Conservation (phyloP, 352 stramenopile genomes). For the Aphanomyces euteiches region DNA sequence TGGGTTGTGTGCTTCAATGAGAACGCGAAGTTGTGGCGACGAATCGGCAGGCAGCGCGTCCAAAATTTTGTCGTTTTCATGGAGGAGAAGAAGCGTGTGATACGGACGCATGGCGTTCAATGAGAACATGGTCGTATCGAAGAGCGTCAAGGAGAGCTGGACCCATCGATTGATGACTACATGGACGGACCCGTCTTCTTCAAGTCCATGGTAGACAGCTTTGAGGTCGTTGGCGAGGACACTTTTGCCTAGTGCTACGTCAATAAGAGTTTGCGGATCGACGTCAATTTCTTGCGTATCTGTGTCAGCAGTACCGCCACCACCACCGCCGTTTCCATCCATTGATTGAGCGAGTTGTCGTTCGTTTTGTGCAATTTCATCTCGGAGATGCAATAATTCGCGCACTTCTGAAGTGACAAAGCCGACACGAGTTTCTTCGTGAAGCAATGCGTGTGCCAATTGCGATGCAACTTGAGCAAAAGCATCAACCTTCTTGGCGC, state of each 20-base stretch:
- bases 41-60: slow-evolving; percentile 64
- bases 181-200: slow-evolving; percentile 67
- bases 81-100: slow-evolving; percentile 72
- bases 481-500: slow-evolving; percentile 44
- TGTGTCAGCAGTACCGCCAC: slow-evolving; percentile 8
- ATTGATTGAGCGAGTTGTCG: slow-evolving; percentile 33
- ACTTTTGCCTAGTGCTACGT: slow-evolving; percentile 69
- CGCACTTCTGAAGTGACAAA: slow-evolving; percentile 78
- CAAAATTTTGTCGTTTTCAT: slow-evolving; percentile 61
- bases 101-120: slow-evolving; percentile 73
- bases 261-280: slow-evolving; percentile 79
- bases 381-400: slow-evolving; percentile 70
- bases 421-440: slow-evolving; percentile 72
- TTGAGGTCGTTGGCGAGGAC: slow-evolving; percentile 84
- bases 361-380: slow-evolving; percentile 72
- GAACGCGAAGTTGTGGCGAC: slow-evolving; percentile 63
- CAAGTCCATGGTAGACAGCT: slow-evolving; percentile 73
- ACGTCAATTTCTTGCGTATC: slow-evolving; percentile 44
- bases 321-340: slow-evolving; percentile 6
- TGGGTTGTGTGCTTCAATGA: slow-evolving; percentile 73
- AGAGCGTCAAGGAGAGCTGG: slow-evolving; percentile 78
- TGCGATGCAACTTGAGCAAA: slow-evolving; percentile 68
- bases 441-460: slow-evolving; percentile 71
- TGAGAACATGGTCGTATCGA: slow-evolving; percentile 53
- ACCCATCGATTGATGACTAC: slow-evolving; percentile 84